phyloP scores from a whole-genome alignment of 495 filamentous ascomycete species.

The Penicillium cataractarum region DNA sequence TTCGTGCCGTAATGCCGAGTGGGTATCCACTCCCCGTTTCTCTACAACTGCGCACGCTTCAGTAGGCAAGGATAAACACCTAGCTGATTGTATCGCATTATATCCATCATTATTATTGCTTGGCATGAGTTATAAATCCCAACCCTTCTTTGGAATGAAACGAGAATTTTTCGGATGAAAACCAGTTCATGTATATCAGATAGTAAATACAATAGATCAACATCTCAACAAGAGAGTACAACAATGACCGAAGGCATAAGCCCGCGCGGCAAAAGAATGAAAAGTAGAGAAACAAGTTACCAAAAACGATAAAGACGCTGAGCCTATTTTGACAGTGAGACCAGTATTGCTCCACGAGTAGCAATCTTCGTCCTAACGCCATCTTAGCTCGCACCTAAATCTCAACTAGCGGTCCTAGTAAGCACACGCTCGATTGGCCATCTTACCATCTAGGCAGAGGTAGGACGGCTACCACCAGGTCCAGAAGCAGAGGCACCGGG shows the following conservation, averaged over 20 bases:
- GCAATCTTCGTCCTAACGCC: background rate
- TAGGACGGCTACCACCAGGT: background rate
- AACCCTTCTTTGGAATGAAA: too few species aligned
- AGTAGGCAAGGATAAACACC: background rate
- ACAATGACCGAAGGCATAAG: background rate
- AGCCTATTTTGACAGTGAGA: background rate
- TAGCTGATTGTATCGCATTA: background rate
- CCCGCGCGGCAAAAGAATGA: background rate
- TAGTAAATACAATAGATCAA: background rate
- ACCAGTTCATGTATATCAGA: background rate
- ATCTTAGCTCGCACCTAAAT: background rate
- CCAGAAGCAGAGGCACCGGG: slow-evolving; percentile 15
- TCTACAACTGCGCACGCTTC: background rate
- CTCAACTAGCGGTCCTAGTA: background rate
- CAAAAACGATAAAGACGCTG: too few species aligned
- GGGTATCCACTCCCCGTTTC: background rate
- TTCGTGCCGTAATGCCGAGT: background rate
- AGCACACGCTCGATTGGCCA: background rate
- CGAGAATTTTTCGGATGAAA: too few species aligned
- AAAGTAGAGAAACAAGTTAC: background rate
- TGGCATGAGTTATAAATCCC: too few species aligned
- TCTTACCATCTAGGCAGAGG: background rate
- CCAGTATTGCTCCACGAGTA: background rate
- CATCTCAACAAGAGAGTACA: background rate
- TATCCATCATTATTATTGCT: background rate